Evolutionary conservation across 225 moss, liverwort and hornwort species (phyloP), one percentile per base, ranked within the genome.

Genomic region (Physcomitrium patens): DNA sequence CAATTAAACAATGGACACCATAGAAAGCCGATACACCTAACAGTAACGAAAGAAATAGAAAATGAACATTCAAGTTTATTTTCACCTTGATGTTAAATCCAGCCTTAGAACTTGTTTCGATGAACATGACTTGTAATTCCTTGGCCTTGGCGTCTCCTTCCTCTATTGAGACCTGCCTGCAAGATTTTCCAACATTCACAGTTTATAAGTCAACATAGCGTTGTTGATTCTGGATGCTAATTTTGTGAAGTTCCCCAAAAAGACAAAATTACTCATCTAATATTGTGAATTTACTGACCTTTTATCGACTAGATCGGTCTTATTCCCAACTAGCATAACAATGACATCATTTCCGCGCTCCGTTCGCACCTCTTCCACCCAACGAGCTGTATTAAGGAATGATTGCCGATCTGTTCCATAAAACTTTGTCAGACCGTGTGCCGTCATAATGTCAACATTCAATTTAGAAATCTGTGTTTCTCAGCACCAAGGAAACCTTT

Each of bases 321-420:
- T 93, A 66, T 93, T 93, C 58, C 93, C 93, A 64, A 93, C 93
- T 31, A 93, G 86, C 93, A 93, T 93, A 60, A 93, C 91, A 51
- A 93, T 93, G 18, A 93, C 93, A 91, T 93, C 93, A 73, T 87
- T 90, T 51, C 93, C 93, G 23, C 93, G 90, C 63, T 93, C 93
- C 20, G 93, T 93, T 67, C 93, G 93, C 74, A 93, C 93, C 80
- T 93, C 93, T 69, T 93, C 93, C 66, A 93, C 91, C 91, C 93
- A 93, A 79, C 93, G 85, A 55, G 93, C 89, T 54, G 93, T 93
- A 50, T 89, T 93, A 16, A 91, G 83, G 78, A 93, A 93, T 17
- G 93, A 93, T 80, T 91, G 91, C 60, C 93, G 89, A 85, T 93
- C 93, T 93, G 86, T 20, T 63, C 69, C 42, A 43, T 15, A 50